phyloP scores from a whole-genome alignment of 2,329 filamentous ascomycete species.

The Gyromitra esculenta region DNA sequence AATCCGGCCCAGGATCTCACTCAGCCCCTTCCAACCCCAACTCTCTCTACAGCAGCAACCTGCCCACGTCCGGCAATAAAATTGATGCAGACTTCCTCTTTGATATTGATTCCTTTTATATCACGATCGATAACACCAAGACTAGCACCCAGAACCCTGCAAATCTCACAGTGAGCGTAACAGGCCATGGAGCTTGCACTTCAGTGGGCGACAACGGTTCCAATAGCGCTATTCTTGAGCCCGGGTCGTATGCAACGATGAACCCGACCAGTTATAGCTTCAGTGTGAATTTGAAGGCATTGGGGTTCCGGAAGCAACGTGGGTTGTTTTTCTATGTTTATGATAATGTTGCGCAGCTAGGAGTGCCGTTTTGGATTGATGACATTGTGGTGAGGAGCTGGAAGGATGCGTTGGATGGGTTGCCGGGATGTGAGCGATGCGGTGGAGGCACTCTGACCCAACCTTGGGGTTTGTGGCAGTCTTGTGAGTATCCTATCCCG shows the following conservation, averaged over 20 bases:
- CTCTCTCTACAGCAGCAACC: slow-evolving; percentile 59
- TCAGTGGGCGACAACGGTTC: neutral
- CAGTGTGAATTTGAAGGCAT: slow-evolving; percentile 18
- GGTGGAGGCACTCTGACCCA: neutral
- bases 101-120: slow-evolving; percentile 61
- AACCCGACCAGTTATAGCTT: slow-evolving; percentile 22
- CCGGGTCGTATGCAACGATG: neutral
- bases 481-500: slow-evolving; percentile 28
- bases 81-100: slow-evolving; percentile 59
- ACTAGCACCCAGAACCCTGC: slow-evolving; percentile 16
- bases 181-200: neutral
- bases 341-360: slow-evolving; percentile 11
- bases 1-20: slow-evolving; percentile 67
- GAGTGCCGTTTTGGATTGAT: slow-evolving; percentile 31
- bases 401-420: slow-evolving; percentile 14
- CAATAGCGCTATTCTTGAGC: neutral
- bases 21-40: slow-evolving; percentile 64
- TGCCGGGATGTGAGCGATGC: slow-evolving; percentile 29
- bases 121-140: slow-evolving; percentile 61
- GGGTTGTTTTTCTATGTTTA: slow-evolving; percentile 1
- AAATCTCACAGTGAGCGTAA: slow-evolving; percentile 3
- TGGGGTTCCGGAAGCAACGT: slow-evolving; percentile 18
- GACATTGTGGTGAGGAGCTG: slow-evolving; percentile 31
- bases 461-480: slow-evolving; percentile 13
- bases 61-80: slow-evolving; percentile 56